Conservation (phyloP, 148 eudicot genomes). For the Rhododendron vialii region DNA sequence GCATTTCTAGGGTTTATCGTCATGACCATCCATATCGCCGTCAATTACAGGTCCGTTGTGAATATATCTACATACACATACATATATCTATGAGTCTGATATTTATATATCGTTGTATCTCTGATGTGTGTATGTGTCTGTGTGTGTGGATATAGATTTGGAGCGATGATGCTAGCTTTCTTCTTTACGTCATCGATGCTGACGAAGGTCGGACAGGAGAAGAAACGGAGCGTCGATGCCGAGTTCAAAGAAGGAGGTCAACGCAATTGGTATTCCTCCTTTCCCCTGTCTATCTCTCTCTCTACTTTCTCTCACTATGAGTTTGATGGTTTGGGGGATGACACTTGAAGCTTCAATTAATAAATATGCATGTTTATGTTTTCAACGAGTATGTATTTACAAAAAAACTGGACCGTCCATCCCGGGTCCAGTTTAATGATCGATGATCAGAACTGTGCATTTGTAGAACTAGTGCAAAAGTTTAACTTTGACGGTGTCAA, state of each 20-base stretch:
- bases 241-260: constrained; percentile 96
- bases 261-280: constrained; percentile 65
- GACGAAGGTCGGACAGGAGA: constrained; percentile 77
- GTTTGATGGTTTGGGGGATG: not conserved
- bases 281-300: not conserved
- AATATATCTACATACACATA: not conserved
- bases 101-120: not conserved
- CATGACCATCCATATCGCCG: constrained; percentile 65
- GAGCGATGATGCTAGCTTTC: constrained; percentile 75
- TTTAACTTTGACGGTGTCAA: too few species aligned
- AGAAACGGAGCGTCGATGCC: constrained; percentile 63
- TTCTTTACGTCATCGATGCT: constrained; percentile 81
- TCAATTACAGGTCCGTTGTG: constrained; percentile 52
- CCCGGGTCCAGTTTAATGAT: not conserved
- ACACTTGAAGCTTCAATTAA: not conserved
- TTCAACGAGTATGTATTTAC: not conserved
- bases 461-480: not conserved
- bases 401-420: too few species aligned
- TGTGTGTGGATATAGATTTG: constrained; percentile 42
- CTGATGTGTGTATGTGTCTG: not conserved
- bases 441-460: not conserved
- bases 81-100: not conserved
- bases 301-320: not conserved
- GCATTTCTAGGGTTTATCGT: constrained; percentile 62
- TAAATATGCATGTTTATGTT: not conserved